Evolutionary conservation across 2,329 filamentous ascomycete genomes (phyloP), one percentile per base, ranked within the genome.

Genomic region (Venturia carpophila): DNA sequence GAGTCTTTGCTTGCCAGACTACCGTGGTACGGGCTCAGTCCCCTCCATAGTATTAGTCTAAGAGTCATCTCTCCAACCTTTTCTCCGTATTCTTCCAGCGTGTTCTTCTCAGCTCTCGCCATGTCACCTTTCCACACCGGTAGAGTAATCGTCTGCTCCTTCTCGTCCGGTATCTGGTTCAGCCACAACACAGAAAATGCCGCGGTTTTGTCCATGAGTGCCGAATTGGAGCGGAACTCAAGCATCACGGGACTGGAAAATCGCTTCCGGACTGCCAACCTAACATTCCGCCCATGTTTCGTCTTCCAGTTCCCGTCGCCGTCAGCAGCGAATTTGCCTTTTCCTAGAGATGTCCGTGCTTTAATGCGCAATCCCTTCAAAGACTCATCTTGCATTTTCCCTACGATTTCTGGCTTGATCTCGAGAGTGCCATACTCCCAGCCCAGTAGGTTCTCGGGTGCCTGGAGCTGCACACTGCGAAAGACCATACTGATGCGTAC

Each of bases 351-450:
- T 1, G 85, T 85, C 55, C 81, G 80, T 63, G 89, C 73, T 71
- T 87, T 88, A 67, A 88, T 74, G 60, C 84, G 79, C 43, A 82
- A 75, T 34, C 79, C 75, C n/a, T 79, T 74, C 17, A 79, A 78
- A 1, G 76, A 13, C 15, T 61, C 10, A 13, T 49, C 64, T 42
- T 61, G 21, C 17, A 62, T 41, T 6, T 39, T 39, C 0, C 64
- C 75, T 62, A 77, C 79, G 15, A 86, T 75, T 0, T 77, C 71
- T 0, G 82, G 79, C n/a, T 82, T 79, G 52, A 90, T 76, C 67
- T 89, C 84, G 0, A 91, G 71, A 0, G 88, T 91, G 5, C 88
- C 89, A 65, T 86, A 87, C 30, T 89, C 85, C 87, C 88, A 91
- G 1, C 89, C 89, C 0, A 84, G 75, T 41, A 87, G 73, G 62